phyloP scores from a whole-genome alignment of 2,329 filamentous ascomycete species.

The Curvularia verruculosa region DNA sequence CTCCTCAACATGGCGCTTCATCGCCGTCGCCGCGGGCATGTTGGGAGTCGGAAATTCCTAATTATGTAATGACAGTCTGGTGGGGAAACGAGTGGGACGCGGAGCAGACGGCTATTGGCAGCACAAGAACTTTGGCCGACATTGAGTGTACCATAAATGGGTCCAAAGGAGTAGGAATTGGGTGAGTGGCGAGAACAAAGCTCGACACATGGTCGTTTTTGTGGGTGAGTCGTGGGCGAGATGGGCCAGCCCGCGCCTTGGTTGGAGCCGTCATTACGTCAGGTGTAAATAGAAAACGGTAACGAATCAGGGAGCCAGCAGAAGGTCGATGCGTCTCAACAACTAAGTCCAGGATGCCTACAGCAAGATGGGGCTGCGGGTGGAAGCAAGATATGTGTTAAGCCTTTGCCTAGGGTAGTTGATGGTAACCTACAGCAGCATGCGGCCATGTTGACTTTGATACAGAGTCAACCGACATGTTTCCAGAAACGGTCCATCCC shows the following conservation, averaged over 20 bases:
- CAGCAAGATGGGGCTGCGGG: conserved; percentile 9
- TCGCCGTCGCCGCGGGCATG: conserved; percentile 33
- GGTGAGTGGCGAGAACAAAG: not conserved
- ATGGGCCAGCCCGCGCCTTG: conserved; percentile 13
- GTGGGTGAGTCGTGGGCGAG: conserved; percentile 13
- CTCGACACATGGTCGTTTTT: conserved; percentile 7
- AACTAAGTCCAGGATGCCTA: conserved; percentile 3
- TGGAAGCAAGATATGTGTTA: conserved; percentile 12
- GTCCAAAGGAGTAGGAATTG: not conserved
- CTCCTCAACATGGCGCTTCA: conserved; percentile 21
- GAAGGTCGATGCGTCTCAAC: conserved; percentile 22
- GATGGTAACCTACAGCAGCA: not conserved
- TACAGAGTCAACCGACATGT: not conserved
- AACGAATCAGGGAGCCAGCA: conserved; percentile 8
- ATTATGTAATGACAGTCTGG: conserved; percentile 27
- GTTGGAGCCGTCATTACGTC: conserved; percentile 17
- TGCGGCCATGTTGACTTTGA: not conserved
- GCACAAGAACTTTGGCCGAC: not conserved
- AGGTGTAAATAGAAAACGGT: conserved; percentile 3
- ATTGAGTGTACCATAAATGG: not conserved
- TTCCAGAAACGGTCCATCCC: not conserved
- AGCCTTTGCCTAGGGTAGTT: not conserved
- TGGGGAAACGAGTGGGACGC: conserved; percentile 28
- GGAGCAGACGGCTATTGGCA: conserved; percentile 11
- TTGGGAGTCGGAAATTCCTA: conserved; percentile 10